A percentile compares a stretch with the other conserved stretches of the same genome.
Evolutionary conservation across 495 filamentous ascomycete species (phyloP).

Genomic region (Xanthoparmelia taractica): DNA sequence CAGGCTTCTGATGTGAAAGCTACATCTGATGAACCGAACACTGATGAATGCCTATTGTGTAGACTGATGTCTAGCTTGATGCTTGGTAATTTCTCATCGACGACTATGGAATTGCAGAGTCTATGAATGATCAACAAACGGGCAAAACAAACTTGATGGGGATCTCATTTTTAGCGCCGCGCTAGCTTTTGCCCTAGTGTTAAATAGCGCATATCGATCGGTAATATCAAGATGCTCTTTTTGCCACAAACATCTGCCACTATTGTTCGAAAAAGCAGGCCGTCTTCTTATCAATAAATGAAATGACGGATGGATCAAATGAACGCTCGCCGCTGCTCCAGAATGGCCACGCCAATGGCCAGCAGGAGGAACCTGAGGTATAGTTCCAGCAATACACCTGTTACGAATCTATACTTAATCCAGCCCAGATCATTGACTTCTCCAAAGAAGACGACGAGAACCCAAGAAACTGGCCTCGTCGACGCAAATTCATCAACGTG

Average conservation of each 20-base stretch:
- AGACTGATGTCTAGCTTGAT: neutral
- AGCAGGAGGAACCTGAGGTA: slow-evolving; percentile 15
- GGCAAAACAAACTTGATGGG: too few relatives aligned
- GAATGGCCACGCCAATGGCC: slow-evolving; percentile 6
- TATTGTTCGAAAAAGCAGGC: neutral
- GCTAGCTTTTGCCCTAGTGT: neutral
- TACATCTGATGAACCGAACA: too few relatives aligned
- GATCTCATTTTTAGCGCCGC: neutral
- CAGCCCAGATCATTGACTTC: slow-evolving; percentile 29
- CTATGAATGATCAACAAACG: too few relatives aligned
- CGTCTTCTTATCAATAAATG: neutral
- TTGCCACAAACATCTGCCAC: neutral
- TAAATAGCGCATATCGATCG: neutral
- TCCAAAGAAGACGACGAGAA: slow-evolving; percentile 33
- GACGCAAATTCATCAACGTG: slow-evolving; percentile 35
- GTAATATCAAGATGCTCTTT: neutral
- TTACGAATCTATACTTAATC: neutral
- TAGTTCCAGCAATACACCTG: neutral
- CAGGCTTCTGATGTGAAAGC: too few relatives aligned
- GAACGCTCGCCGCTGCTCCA: slow-evolving; percentile 19
- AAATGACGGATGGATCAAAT: slow-evolving; percentile 8
- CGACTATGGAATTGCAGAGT: neutral
- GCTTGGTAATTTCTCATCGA: neutral
- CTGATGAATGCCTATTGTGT: neutral
- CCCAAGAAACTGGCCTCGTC: slow-evolving; percentile 32